These are phyloP conservation scores for Pichia insulana DNA, from an alignment of 805 yeast species.

Conservation along the genomic window DNA sequence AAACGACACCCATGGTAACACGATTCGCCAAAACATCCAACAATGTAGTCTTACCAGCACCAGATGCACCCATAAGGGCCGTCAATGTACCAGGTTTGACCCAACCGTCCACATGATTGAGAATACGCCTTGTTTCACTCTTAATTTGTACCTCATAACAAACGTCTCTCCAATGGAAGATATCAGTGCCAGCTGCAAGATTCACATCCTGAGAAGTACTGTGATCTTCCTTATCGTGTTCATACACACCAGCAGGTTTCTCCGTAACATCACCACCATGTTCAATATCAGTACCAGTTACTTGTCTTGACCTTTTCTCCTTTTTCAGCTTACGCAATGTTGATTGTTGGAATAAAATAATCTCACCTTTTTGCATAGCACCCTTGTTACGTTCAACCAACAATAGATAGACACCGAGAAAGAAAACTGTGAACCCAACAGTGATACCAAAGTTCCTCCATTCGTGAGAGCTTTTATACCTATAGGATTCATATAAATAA, in stretches of 20 bases:
- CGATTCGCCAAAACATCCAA: conserved; percentile 46
- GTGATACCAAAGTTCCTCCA: conserved; percentile 80
- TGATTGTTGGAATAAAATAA: conserved; percentile 47
- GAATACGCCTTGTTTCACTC: conserved; percentile 48
- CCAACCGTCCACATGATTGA: conserved; percentile 69
- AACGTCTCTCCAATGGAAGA: conserved; percentile 73
- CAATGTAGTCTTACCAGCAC: conserved; percentile 54
- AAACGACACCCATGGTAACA: conserved; percentile 45
- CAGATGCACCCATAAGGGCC: conserved; percentile 62
- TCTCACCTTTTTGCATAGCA: conserved; percentile 65
- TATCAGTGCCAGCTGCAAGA: conserved; percentile 32
- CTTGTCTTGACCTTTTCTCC: conserved; percentile 23
- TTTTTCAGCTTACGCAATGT: conserved; percentile 41
- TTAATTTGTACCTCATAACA: conserved; percentile 62
- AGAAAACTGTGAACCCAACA: conserved; percentile 45
- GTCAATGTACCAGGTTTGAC: conserved; percentile 77
- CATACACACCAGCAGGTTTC: conserved; percentile 20
- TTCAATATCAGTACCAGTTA: conserved; percentile 21
- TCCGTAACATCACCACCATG: conserved; percentile 15
- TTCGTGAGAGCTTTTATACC: conserved; percentile 45
- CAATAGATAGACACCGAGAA: conserved; percentile 43
- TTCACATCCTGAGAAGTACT: conserved; percentile 23
- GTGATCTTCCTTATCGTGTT: conserved; percentile 10
- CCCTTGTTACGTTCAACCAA: conserved; percentile 52
- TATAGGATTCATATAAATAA: conserved; percentile 34